Evolutionary conservation across 1,139 yeast species (phyloP).

Genomic region (Groenewaldozyma auringiensis): DNA sequence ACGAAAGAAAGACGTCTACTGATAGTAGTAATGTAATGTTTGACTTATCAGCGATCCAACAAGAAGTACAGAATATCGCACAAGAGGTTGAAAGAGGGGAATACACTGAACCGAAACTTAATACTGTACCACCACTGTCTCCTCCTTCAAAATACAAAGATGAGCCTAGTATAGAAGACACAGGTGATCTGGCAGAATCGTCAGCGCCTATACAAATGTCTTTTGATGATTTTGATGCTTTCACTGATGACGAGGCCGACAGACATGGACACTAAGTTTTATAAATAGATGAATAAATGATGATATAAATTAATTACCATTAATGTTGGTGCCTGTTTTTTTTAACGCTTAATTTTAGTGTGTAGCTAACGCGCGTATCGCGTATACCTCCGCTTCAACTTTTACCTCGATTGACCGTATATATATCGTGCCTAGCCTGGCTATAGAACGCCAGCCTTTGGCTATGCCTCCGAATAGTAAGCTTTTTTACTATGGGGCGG

Average conservation of each 20-base stretch:
- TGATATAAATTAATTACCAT: neutral
- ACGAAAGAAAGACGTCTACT: slow-evolving; percentile 11
- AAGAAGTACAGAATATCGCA: slow-evolving; percentile 26
- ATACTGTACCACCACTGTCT: neutral
- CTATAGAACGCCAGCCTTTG: too few species aligned
- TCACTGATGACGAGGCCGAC: slow-evolving; percentile 14
- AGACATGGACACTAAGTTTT: slow-evolving; percentile 12
- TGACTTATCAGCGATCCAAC: slow-evolving; percentile 34
- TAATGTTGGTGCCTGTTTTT: too few species aligned
- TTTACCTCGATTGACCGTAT: too few species aligned
- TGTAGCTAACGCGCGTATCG: too few species aligned
- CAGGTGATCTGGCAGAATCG: neutral
- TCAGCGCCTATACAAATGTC: slow-evolving; percentile 18
- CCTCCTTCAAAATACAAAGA: neutral
- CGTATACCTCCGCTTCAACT: too few species aligned
- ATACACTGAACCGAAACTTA: neutral
- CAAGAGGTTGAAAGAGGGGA: neutral
- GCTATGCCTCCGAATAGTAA: too few species aligned
- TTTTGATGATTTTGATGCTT: slow-evolving; percentile 21
- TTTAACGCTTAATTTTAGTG: too few species aligned
- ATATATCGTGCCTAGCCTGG: too few species aligned
- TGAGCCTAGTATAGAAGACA: neutral
- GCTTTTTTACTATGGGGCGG: too few species aligned
- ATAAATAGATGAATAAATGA: too few species aligned
- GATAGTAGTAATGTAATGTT: slow-evolving; percentile 21